A percentile compares a stretch with the other conserved stretches of the same genome.
Conservation (phyloP, 495 filamentous ascomycete genomes). For the Tuber umbilicatum region DNA sequence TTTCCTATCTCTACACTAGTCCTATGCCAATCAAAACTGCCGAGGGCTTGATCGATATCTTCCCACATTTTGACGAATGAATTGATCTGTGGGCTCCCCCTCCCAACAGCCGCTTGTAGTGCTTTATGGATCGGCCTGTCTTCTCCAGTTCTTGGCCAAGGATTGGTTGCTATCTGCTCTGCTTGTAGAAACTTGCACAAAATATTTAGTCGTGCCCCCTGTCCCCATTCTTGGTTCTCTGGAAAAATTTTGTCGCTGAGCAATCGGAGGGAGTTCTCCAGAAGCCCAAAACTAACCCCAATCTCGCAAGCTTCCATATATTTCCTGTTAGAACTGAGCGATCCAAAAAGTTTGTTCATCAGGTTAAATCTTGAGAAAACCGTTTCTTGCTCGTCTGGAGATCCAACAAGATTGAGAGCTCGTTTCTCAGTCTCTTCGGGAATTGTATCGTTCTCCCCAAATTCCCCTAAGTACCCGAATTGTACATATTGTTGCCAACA, state of each 20-base stretch:
- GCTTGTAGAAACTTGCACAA: slow-evolving; percentile 18
- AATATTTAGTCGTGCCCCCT: neutral
- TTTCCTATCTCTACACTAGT: neutral
- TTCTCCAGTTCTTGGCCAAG: neutral
- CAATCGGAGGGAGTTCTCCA: slow-evolving; percentile 7
- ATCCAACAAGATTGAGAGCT: neutral
- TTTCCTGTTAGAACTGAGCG: neutral
- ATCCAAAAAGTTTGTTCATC: slow-evolving; percentile 19
- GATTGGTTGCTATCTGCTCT: neutral
- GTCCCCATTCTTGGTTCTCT: neutral
- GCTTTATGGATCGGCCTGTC: neutral
- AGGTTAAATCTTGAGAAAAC: slow-evolving; percentile 12
- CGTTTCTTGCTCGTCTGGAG: neutral
- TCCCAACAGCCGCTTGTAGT: neutral
- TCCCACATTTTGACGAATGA: slow-evolving; percentile 9
- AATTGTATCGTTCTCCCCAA: neutral
- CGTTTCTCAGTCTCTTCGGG: neutral
- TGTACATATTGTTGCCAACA: slow-evolving; percentile 15
- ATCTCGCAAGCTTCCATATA: slow-evolving; percentile 18
- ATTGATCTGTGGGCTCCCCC: neutral
- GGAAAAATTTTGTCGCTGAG: neutral
- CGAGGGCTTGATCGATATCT: neutral
- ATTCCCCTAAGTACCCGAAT: slow-evolving; percentile 8
- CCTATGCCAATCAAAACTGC: neutral
- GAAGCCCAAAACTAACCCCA: slow-evolving; percentile 10